Evolutionary conservation across 768 basidiomycete species (phyloP).

Genomic region (Tricholoma flavovirens): DNA sequence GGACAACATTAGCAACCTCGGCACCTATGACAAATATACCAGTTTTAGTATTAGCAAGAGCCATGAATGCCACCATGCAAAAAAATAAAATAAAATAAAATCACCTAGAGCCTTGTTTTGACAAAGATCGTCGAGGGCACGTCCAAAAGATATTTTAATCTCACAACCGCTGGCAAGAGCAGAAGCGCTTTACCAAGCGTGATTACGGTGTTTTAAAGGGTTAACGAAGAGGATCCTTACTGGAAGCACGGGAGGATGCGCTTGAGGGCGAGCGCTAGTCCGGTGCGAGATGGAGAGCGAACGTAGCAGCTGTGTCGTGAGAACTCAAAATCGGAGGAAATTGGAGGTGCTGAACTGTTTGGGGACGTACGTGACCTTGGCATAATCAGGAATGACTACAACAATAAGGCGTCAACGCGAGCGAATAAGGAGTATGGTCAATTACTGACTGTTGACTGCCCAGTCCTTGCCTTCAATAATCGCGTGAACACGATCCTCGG

Average conservation of each 20-base stretch:
- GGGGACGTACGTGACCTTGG: slow-evolving; percentile 54
- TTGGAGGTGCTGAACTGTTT: background rate
- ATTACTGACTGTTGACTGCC: slow-evolving; percentile 58
- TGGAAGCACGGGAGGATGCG: slow-evolving; percentile 59
- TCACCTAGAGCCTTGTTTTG: slow-evolving; percentile 63
- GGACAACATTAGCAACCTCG: slow-evolving; percentile 35
- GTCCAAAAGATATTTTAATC: slow-evolving; percentile 33
- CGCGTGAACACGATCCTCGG: slow-evolving; percentile 75
- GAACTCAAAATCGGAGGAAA: background rate
- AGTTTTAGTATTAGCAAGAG: background rate
- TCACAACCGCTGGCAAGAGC: slow-evolving; percentile 62
- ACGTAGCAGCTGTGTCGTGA: slow-evolving; percentile 57
- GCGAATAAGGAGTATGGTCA: background rate
- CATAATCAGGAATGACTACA: slow-evolving; percentile 77
- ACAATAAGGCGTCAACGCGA: background rate
- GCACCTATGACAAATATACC: background rate
- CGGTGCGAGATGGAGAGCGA: slow-evolving; percentile 64
- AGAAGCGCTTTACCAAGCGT: slow-evolving; percentile 43
- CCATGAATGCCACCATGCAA: background rate
- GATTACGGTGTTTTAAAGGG: background rate
- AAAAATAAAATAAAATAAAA: too few species aligned
- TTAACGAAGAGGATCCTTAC: background rate
- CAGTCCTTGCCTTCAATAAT: slow-evolving; percentile 72
- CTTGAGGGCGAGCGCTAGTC: slow-evolving; percentile 49
- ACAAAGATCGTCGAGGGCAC: slow-evolving; percentile 48